Conservation (phyloP, 2,329 filamentous ascomycete genomes). For the Myriosclerotinia scirpicola region DNA sequence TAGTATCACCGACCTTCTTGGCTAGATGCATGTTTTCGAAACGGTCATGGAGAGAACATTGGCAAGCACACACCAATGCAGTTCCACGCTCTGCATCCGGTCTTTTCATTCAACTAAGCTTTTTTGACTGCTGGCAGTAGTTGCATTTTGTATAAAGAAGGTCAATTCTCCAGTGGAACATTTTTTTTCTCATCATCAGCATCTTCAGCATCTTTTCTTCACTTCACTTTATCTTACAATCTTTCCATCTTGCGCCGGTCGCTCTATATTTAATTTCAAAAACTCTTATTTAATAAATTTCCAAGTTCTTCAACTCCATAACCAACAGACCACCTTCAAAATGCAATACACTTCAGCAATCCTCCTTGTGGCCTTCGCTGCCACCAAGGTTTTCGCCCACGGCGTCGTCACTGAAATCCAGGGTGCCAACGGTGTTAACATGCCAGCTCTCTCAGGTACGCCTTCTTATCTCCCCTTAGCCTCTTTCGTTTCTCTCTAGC, state of each 20-base stretch:
- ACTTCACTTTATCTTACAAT: slow-evolving; percentile 28
- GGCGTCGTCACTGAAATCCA: slow-evolving; percentile 56
- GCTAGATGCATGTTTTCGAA: slow-evolving; percentile 30
- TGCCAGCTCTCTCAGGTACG: slow-evolving; percentile 59
- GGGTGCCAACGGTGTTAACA: slow-evolving; percentile 61
- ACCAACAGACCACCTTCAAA: slow-evolving; percentile 39
- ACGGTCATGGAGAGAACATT: slow-evolving; percentile 20
- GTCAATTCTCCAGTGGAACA: slow-evolving; percentile 19
- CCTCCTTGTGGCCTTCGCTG: slow-evolving; percentile 48
- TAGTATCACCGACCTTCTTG: slow-evolving; percentile 29
- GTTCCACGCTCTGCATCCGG: slow-evolving; percentile 33
- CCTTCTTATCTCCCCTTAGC: slow-evolving; percentile 6
- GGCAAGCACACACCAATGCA: slow-evolving; percentile 12
- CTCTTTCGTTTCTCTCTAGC: slow-evolving; percentile 25
- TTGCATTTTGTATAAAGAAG: slow-evolving; percentile 34
- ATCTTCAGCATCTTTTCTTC: slow-evolving; percentile 26
- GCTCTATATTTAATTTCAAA: slow-evolving; percentile 24
- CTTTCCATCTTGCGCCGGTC: slow-evolving; percentile 37
- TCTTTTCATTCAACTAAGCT: slow-evolving; percentile 32
- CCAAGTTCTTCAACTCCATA: slow-evolving; percentile 11
- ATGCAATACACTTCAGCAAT: slow-evolving; percentile 51
- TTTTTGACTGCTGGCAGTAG: slow-evolving; percentile 27
- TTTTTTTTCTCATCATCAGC: slow-evolving; percentile 35
- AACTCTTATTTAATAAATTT: slow-evolving; percentile 22
- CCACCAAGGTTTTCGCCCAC: slow-evolving; percentile 53